Evolutionary conservation across 306 rosid species (phyloP).

Genomic region (Elaeagnus macrophylla): DNA sequence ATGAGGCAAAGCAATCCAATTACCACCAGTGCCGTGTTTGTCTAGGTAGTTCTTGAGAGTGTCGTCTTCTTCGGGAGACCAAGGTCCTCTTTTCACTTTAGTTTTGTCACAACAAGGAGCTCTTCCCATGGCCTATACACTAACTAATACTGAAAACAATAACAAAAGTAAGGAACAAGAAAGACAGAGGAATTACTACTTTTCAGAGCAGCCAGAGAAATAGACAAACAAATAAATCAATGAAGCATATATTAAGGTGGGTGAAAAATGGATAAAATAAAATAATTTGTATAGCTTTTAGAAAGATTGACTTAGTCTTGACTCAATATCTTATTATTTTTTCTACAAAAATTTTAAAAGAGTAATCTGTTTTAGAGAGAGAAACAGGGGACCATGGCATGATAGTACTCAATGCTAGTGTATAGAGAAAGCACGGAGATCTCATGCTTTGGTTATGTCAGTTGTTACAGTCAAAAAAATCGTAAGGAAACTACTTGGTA

Average conservation of each 20-base stretch:
- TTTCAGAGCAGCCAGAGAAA: background rate
- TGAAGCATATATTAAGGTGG: too few relatives aligned
- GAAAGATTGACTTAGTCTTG: too few relatives aligned
- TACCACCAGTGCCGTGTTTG: slow-evolving; percentile 38
- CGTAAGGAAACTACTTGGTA: too few relatives aligned
- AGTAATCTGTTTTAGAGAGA: background rate
- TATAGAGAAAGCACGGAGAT: slow-evolving; percentile 16
- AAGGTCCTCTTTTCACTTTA: slow-evolving; percentile 65
- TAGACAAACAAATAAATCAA: too few relatives aligned
- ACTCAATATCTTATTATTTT: background rate
- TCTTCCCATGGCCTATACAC: slow-evolving; percentile 51
- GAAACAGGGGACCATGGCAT: background rate
- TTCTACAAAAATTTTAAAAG: background rate
- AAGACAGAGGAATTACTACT: too few relatives aligned
- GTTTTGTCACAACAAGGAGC: slow-evolving; percentile 76
- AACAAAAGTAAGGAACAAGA: background rate
- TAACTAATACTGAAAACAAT: background rate
- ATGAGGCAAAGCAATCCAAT: slow-evolving; percentile 52
- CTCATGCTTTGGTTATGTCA: slow-evolving; percentile 9
- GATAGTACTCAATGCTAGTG: slow-evolving; percentile 17
- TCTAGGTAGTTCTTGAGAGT: slow-evolving; percentile 44
- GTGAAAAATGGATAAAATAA: too few relatives aligned
- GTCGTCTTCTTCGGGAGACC: slow-evolving; percentile 80
- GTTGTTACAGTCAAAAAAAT: background rate
- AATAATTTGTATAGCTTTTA: too few relatives aligned